Conservation (phyloP, 2,329 filamentous ascomycete species). For the Hypoxylon sp. region DNA sequence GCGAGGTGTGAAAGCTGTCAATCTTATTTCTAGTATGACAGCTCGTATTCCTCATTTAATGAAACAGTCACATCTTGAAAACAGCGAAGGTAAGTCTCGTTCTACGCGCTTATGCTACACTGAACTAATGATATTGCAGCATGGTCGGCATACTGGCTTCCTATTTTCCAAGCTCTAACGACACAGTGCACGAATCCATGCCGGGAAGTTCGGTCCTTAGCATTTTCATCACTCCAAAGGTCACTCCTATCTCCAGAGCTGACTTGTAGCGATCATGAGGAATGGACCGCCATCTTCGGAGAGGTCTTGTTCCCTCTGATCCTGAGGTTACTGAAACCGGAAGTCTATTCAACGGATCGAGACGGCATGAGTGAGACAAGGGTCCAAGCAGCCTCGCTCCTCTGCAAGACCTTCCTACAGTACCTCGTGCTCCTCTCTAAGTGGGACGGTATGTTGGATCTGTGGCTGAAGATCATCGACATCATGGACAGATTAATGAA, state of each 20-base stretch:
- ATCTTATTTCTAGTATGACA: slow-evolving; percentile 86
- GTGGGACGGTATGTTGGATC: slow-evolving; percentile 89
- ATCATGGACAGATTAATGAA: slow-evolving; percentile 98
- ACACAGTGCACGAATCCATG: slow-evolving; percentile 95
- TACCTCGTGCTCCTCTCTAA: slow-evolving; percentile 88
- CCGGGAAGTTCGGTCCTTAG: slow-evolving; percentile 90
- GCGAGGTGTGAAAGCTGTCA: slow-evolving; percentile 84
- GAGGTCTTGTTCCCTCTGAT: slow-evolving; percentile 96
- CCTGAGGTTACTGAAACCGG: slow-evolving; percentile 87
- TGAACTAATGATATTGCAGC: slow-evolving; percentile 67
- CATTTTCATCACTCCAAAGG: slow-evolving; percentile 87
- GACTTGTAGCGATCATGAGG: slow-evolving; percentile 84
- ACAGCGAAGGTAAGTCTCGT: slow-evolving; percentile 75
- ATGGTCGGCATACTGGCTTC: slow-evolving; percentile 98
- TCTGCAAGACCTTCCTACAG: slow-evolving; percentile 96
- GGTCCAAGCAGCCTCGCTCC: slow-evolving; percentile 88
- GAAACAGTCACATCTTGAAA: slow-evolving; percentile 92
- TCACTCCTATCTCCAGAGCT: slow-evolving; percentile 88
- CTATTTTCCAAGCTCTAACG: slow-evolving; percentile 90
- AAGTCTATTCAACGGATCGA: slow-evolving; percentile 92
- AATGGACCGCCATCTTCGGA: slow-evolving; percentile 95
- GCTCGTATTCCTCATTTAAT: slow-evolving; percentile 87
- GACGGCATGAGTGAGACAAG: slow-evolving; percentile 96
- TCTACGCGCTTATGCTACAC: not conserved
- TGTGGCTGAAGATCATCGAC: slow-evolving; percentile 93